phyloP scores from a whole-genome alignment of 345 rosid species.

The Eucalyptus urophylla region DNA sequence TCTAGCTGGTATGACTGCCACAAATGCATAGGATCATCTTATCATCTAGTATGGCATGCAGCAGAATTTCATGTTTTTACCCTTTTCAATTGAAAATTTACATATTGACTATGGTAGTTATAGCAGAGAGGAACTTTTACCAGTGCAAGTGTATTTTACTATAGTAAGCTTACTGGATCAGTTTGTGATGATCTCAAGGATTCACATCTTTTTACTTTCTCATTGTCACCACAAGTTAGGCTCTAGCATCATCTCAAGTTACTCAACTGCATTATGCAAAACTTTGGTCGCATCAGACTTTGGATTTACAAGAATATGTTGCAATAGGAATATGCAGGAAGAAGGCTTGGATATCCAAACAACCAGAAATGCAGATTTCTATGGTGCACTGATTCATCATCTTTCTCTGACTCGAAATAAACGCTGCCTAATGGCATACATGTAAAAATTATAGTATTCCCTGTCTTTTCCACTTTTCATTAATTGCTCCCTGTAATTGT shows the following conservation, averaged over 20 bases:
- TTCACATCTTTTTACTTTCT: not conserved
- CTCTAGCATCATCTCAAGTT: not conserved
- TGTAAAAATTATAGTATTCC: conserved; percentile 16
- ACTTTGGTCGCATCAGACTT: not conserved
- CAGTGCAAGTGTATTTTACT: not conserved
- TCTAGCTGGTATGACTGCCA: not conserved
- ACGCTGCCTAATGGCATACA: conserved; percentile 92
- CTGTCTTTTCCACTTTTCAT: not conserved
- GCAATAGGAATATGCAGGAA: conserved; percentile 73
- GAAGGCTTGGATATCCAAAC: conserved; percentile 71
- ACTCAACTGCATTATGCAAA: not conserved
- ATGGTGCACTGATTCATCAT: conserved; percentile 85
- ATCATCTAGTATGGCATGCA: not conserved
- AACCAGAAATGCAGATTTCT: conserved; percentile 74
- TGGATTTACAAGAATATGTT: not conserved
- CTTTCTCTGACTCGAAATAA: conserved; percentile 79
- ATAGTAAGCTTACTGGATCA: not conserved
- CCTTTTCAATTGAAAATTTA: not conserved
- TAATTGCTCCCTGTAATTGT: not conserved
- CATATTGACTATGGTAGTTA: not conserved
- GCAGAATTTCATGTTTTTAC: not conserved
- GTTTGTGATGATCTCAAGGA: not conserved
- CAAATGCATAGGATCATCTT: not conserved
- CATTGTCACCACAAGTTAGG: not conserved
- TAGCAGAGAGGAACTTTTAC: not conserved